phyloP scores from a whole-genome alignment of 805 yeast genomes.

The Saccharomycopsis javanensis region DNA sequence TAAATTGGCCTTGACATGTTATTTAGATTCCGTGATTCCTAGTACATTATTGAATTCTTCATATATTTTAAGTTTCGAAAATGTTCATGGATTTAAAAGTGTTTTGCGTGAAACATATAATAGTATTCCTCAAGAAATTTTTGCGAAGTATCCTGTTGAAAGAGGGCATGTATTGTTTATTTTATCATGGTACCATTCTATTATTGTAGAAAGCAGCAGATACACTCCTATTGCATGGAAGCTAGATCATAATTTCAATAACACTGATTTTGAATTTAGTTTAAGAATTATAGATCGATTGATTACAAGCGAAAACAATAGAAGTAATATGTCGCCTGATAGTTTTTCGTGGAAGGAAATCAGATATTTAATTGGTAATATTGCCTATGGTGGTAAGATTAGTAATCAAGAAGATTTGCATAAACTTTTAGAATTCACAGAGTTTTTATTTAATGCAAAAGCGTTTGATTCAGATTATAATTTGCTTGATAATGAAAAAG shows the following conservation, averaged over 20 bases:
- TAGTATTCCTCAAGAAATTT: conserved; percentile 20
- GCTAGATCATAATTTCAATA: conserved; percentile 58
- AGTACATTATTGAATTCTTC: conserved; percentile 45
- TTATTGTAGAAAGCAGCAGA: conserved; percentile 48
- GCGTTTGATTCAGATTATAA: conserved; percentile 37
- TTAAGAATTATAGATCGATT: conserved; percentile 34
- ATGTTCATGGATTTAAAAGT: conserved; percentile 47
- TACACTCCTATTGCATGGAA: conserved; percentile 56
- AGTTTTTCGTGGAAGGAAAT: conserved; percentile 47
- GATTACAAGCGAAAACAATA: conserved; percentile 24
- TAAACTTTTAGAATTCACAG: conserved; percentile 29
- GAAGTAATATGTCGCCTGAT: conserved; percentile 36
- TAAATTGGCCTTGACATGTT: conserved; percentile 59
- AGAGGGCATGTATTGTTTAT: conserved; percentile 41
- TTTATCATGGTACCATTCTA: conserved; percentile 61
- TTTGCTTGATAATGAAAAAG: conserved; percentile 27
- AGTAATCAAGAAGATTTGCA: conserved; percentile 33
- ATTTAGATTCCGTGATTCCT: conserved; percentile 39
- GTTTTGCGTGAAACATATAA: conserved; percentile 33
- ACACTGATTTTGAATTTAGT: conserved; percentile 55
- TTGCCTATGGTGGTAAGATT: conserved; percentile 52
- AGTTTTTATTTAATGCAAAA: conserved; percentile 29
- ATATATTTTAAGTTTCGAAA: conserved; percentile 51
- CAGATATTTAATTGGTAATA: conserved; percentile 37
- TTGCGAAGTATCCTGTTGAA: conserved; percentile 31